Evolutionary conservation across 495 filamentous ascomycete species (phyloP), one percentile per base, ranked within the genome.

Genomic region (Xylaria acuta): DNA sequence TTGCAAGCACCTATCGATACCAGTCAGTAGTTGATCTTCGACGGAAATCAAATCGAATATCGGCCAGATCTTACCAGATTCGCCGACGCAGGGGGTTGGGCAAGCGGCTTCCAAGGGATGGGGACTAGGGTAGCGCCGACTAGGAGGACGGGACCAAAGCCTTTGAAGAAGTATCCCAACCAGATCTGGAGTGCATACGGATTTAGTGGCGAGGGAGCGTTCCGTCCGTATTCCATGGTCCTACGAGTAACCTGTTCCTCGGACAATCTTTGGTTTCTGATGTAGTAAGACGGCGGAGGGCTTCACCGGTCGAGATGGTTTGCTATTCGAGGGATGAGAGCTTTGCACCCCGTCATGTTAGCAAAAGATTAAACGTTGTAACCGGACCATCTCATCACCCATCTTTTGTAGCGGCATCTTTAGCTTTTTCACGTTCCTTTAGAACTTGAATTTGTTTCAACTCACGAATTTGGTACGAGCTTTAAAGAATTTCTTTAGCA

Each of bases 141-240:
- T 6, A 92, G 81, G 7, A 93, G 85, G 36, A 93, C 84, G 3
- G 88, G 84, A 3, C 91, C 90, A 73, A 93, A 93, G 27, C 91
- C 92, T 64, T 88, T 89, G 76, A 92, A 93, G 77, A 93, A 86
- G 76, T 94, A 93, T 27, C 86, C 85, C 8, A 93, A 82, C 30
- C 88, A 85, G 72, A 89, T 88, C 53, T 82, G 81, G 64, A 89
- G 71, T 30, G 84, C 85, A 64, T 85, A 87, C 18, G 90, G 90
- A 1, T 86, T 79, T 40, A 89, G 88, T 0, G 87, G 86, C 18
- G 89, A 85, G 34, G 88, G 87, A 8, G 86, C 82, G 73, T 94
- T 94, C 58, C 80, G 84, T 5, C 91, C 90, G 78, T 90, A 87
- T 56, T 88, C 83, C 45, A 84, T 82, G 11, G 88, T 80, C 45